Evolutionary conservation across 371 early-diverging fungal species (phyloP).

Genomic region (Blastocladiella emersonii): DNA sequence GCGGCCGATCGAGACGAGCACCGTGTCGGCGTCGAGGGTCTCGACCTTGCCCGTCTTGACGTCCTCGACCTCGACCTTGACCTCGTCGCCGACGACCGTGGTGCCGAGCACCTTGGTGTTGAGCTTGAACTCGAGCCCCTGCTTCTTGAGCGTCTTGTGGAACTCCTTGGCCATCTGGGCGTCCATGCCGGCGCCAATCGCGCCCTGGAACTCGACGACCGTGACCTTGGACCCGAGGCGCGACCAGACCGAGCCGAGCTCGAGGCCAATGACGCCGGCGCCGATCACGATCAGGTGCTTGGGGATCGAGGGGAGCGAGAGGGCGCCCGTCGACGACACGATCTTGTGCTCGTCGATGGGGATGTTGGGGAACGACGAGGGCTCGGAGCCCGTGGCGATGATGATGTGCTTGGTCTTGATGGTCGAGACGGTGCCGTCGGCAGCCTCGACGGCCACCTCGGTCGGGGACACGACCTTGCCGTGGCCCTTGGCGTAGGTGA

Average conservation of each 20-base stretch:
- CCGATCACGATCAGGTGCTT: constrained; percentile 97
- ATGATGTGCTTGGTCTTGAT: constrained; percentile 88
- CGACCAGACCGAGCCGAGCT: constrained; percentile 94
- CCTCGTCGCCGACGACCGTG: constrained; percentile 67
- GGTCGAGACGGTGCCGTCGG: constrained; percentile 52
- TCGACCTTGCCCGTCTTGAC: constrained; percentile 68
- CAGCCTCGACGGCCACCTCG: constrained; percentile 65
- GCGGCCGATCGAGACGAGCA: constrained; percentile 88
- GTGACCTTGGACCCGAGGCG: constrained; percentile 91
- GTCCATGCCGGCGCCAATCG: constrained; percentile 97
- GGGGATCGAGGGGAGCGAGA: constrained; percentile 81
- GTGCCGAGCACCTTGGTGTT: constrained; percentile 86
- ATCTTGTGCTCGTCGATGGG: constrained; percentile 86
- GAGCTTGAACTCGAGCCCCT: constrained; percentile 96
- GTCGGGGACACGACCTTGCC: constrained; percentile 65
- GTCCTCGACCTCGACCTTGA: constrained; percentile 80
- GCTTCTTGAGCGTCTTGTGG: constrained; percentile 80
- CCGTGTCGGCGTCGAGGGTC: constrained; percentile 81
- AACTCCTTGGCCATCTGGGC: constrained; percentile 83
- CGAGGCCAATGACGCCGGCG: constrained; percentile 97
- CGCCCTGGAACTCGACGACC: constrained; percentile 85
- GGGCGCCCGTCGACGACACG: constrained; percentile 93
- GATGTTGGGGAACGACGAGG: constrained; percentile 84
- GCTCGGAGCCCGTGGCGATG: constrained; percentile 95
- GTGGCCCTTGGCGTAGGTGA: constrained; percentile 60